Evolutionary conservation across 495 filamentous ascomycete species (phyloP), one percentile per base, ranked within the genome.

Genomic region (Baudoinia panamericana): DNA sequence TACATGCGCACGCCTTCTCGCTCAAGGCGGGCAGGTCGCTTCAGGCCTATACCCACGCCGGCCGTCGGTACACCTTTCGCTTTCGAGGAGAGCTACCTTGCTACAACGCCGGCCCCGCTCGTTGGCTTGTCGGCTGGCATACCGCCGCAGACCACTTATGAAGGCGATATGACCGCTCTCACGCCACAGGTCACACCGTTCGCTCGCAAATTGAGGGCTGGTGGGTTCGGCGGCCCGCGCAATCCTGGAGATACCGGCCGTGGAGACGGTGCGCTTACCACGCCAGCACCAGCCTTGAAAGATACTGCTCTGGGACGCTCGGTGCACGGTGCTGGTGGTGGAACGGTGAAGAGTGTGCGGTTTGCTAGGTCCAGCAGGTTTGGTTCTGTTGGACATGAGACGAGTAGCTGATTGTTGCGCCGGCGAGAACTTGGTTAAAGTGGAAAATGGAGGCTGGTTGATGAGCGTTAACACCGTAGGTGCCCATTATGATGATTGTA

Each of bases 101-200:
- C 25, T 52, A 62, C 37, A 22, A 58, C 37, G 36, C 54, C 41
- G 53, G 55, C 37, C 40, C 59, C 26, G 40, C 43, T 45, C 53
- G 48, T 39, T 43, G 52, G 15, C 30, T 37, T 4, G 43, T 48
- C 0, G 23, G 51, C 5, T 15, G 16, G 10, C 11, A 10, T 4
- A 20, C 18, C 26, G 21, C 4, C 15, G 19, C 24, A 27, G 22
- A 28, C 36, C 20, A 18, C 22, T 26, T 22, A 9, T 20, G 36
- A 13, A 12, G 41, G 29, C 10, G 34, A 35, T 33, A 30, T 11
- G 5, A 20, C 17, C 15, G 38, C 27, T 17, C 28, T 47, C 23
- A 44, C 32, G 8, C 45, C 35, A 28, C 48, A 46, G 34, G 46
- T 63, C 25, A 61, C 55, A 33, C 54, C 58, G 26, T 63, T 63